phyloP scores from a whole-genome alignment of 208 protist genomes.

The Herpetomonas muscarum region DNA sequence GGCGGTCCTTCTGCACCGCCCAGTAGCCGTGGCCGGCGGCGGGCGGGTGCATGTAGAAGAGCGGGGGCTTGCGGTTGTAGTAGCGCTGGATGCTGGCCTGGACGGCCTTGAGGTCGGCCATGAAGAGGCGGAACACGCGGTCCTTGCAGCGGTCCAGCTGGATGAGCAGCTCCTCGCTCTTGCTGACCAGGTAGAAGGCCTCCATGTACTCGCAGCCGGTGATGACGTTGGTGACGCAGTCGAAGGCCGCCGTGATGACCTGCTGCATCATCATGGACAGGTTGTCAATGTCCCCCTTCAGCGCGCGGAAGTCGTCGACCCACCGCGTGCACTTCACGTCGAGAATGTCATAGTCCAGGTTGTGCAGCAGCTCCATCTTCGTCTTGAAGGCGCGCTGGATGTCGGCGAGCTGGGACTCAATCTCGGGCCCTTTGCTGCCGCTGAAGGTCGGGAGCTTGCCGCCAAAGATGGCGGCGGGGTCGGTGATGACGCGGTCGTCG shows the following conservation, averaged over 20 bases:
- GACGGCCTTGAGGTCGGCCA: conserved; percentile 72
- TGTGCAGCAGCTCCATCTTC: conserved; percentile 88
- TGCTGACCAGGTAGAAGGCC: conserved; percentile 93
- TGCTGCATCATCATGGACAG: conserved; percentile 96
- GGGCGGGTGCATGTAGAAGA: conserved; percentile 90
- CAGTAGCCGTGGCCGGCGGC: conserved; percentile 91
- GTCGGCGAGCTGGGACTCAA: conserved; percentile 92
- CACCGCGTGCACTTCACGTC: conserved; percentile 97
- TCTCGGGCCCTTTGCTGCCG: conserved; percentile 93
- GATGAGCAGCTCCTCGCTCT: conserved; percentile 92
- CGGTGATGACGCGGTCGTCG: conserved; percentile 26
- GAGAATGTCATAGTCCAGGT: conserved; percentile 94
- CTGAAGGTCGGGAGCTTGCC: conserved; percentile 91
- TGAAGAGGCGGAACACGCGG: conserved; percentile 89
- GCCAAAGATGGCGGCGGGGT: conserved; percentile 44
- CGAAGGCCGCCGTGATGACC: conserved; percentile 96
- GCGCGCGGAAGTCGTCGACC: conserved; percentile 96
- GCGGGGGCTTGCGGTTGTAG: conserved; percentile 79
- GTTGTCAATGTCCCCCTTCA: conserved; percentile 96
- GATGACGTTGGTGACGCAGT: conserved; percentile 84
- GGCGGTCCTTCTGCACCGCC: conserved; percentile 60
- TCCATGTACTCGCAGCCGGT: conserved; percentile 95
- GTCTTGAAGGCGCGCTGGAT: conserved; percentile 94
- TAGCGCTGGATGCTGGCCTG: conserved; percentile 92
- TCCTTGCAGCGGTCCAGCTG: conserved; percentile 92